Percentiles rank a stretch among this genome's conserved stretches.
Evolutionary conservation across 2,329 filamentous ascomycete genomes (phyloP).

Genomic region (Stemphylium beticola): DNA sequence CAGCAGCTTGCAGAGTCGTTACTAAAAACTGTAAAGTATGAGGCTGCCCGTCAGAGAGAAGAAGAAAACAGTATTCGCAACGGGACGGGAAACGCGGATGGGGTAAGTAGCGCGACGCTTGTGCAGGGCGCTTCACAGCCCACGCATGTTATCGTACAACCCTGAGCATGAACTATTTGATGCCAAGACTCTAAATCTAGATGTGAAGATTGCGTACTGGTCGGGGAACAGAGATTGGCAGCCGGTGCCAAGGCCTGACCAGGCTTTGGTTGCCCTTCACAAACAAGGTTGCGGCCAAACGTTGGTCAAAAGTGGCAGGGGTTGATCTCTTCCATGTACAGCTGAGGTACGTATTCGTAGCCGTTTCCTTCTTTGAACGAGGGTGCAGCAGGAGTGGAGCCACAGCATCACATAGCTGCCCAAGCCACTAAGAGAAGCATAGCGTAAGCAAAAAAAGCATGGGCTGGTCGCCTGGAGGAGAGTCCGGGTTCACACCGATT

Average conservation of each 20-base stretch:
- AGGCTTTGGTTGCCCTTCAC: background rate
- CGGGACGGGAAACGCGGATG: background rate
- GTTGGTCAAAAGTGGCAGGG: background rate
- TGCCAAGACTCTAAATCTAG: background rate
- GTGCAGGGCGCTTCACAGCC: background rate
- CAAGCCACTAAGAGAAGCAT: background rate
- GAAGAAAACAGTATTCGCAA: background rate
- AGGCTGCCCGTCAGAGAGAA: background rate
- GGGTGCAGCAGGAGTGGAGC: background rate
- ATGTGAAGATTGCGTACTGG: background rate
- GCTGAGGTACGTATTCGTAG: background rate
- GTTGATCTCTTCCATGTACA: background rate
- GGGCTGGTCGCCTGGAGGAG: background rate
- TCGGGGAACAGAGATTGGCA: background rate
- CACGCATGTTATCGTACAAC: background rate
- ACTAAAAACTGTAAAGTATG: background rate
- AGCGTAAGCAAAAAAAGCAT: constrained; percentile 8
- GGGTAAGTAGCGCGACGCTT: background rate
- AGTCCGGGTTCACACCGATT: background rate
- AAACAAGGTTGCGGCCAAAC: background rate
- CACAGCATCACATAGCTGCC: background rate
- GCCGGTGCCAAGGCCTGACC: background rate
- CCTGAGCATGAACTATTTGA: background rate
- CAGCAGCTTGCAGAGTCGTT: background rate
- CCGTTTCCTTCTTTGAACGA: background rate